phyloP scores from a whole-genome alignment of 1,139 yeast genomes.

The Sugiyamaella grinbergsii region DNA sequence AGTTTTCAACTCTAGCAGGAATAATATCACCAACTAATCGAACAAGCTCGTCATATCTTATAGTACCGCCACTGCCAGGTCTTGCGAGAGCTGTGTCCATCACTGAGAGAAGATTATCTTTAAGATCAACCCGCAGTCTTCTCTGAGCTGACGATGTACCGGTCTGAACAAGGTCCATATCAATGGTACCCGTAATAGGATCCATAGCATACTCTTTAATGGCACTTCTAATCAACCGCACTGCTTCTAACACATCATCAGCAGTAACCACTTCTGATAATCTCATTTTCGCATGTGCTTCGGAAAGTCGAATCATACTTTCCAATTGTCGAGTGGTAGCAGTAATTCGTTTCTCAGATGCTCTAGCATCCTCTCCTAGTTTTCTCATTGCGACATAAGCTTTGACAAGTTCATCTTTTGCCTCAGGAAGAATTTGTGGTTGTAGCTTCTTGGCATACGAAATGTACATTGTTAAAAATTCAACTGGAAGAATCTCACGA shows the following conservation, averaged over 20 bases:
- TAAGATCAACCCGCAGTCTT: conserved; percentile 71
- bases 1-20: conserved; percentile 66
- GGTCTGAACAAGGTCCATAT: conserved; percentile 95
- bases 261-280: conserved; percentile 69
- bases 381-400: conserved; percentile 93
- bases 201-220: conserved; percentile 98
- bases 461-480: conserved; percentile 81
- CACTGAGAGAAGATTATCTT: conserved; percentile 66
- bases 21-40: conserved; percentile 68
- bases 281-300: conserved; percentile 98
- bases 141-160: conserved; percentile 92
- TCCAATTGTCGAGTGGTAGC: conserved; percentile 98
- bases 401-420: conserved; percentile 83
- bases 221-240: conserved; percentile 86
- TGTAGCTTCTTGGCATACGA: conserved; percentile 82
- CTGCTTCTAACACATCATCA: conserved; percentile 91
- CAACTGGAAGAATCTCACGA: conserved; percentile 66
- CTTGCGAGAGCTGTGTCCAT: conserved; percentile 55
- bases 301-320: conserved; percentile 90
- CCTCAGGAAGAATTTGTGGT: conserved; percentile 77
- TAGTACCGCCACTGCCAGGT: conserved; percentile 36
- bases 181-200: conserved; percentile 94
- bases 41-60: conserved; percentile 64
- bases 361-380: conserved; percentile 86
- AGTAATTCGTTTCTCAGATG: conserved; percentile 87